Evolutionary conservation across 2,329 filamentous ascomycete genomes (phyloP).

Genomic region (Botrytis aclada): DNA sequence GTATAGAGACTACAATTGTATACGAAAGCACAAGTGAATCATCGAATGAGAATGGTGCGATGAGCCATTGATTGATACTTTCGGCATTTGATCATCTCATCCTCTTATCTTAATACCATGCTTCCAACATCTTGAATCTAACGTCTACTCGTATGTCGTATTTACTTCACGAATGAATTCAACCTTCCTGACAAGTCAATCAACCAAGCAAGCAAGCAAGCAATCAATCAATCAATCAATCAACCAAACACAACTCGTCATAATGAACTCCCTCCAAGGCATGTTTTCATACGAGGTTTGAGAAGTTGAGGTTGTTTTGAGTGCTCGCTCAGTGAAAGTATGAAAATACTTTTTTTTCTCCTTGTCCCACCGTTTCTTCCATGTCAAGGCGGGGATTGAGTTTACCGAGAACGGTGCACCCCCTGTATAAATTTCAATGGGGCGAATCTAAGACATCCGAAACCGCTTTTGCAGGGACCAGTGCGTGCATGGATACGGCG

Average conservation of each 20-base stretch:
- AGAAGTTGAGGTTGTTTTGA: background rate
- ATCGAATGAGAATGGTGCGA: background rate
- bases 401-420: background rate
- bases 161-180: background rate
- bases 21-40: background rate
- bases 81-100: background rate
- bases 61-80: background rate
- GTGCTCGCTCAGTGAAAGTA: too few relatives aligned
- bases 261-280: background rate
- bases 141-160: background rate
- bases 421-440: background rate
- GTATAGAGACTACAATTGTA: background rate
- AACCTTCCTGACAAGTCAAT: background rate
- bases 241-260: background rate
- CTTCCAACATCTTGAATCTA: background rate
- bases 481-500: background rate
- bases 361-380: background rate
- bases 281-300: slow-evolving; percentile 1
- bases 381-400: background rate
- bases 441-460: background rate
- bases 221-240: too few relatives aligned
- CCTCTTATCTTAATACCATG: too few relatives aligned
- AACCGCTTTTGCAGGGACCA: slow-evolving; percentile 2
- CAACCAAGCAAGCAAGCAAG: background rate
- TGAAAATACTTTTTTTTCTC: background rate